A percentile compares a stretch with the other conserved stretches of the same genome.
Evolutionary conservation across 345 rosid species (phyloP).

Genomic region (Eucalyptus cloeziana): DNA sequence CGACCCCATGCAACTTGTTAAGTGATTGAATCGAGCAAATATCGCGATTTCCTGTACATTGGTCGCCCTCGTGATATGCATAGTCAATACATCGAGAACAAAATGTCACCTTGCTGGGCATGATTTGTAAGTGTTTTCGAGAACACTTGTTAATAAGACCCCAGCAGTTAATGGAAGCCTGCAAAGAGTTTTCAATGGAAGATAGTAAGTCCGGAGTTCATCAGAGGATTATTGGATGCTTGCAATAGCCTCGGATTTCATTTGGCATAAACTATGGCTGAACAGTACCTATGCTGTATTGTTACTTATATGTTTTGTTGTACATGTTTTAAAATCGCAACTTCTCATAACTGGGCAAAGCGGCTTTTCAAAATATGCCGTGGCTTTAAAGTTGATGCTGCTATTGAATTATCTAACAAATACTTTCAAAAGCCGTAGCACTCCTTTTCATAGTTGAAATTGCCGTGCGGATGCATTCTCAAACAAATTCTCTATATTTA

Average conservation of each 20-base stretch:
- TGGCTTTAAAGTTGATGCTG: not conserved
- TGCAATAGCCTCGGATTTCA: not conserved
- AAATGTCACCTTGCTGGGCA: not conserved
- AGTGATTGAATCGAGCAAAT: not conserved
- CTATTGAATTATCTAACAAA: not conserved
- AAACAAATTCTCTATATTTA: not conserved
- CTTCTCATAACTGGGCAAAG: not conserved
- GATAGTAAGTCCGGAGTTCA: not conserved
- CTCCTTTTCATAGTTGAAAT: not conserved
- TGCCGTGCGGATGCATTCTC: not conserved
- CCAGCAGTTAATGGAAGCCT: not conserved
- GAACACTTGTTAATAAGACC: not conserved
- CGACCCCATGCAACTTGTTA: not conserved
- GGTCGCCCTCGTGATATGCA: not conserved
- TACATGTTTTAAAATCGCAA: not conserved
- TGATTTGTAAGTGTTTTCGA: not conserved
- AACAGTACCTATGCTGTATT: fast-evolving
- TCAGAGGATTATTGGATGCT: not conserved
- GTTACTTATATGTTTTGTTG: not conserved
- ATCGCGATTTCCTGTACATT: not conserved
- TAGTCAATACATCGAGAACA: not conserved
- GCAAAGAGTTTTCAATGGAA: not conserved
- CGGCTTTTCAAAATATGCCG: not conserved
- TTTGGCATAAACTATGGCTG: not conserved
- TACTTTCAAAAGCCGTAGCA: not conserved